These are phyloP conservation scores for Aspergillus sp. DNA, from an alignment of 2,329 filamentous ascomycete genomes.

Conservation along the genomic window DNA sequence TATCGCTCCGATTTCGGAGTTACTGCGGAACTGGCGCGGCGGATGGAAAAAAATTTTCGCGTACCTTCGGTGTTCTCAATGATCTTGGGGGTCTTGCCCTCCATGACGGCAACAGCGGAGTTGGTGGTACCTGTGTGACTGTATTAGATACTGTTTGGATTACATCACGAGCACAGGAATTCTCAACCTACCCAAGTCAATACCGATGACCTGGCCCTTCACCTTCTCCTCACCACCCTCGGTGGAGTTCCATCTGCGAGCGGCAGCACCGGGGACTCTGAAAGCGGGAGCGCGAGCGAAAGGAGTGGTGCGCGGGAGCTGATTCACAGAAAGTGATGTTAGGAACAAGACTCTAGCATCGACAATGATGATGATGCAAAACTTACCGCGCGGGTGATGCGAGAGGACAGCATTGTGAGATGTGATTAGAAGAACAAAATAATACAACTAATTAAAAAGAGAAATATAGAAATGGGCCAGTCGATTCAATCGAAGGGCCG, in stretches of 20 bases:
- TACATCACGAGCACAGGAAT: background rate
- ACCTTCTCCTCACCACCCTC: slow-evolving; percentile 74
- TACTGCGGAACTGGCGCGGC: slow-evolving; percentile 10
- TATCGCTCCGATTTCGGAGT: background rate
- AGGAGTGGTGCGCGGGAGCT: slow-evolving; percentile 78
- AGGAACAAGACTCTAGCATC: background rate
- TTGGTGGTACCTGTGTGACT: slow-evolving; percentile 74
- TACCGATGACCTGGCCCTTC: slow-evolving; percentile 94
- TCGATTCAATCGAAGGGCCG: slow-evolving; percentile 37
- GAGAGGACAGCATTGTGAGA: slow-evolving; percentile 69
- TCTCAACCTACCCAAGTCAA: slow-evolving; percentile 76
- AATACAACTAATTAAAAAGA: slow-evolving; percentile 38
- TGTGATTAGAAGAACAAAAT: slow-evolving; percentile 33
- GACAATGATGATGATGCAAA: slow-evolving; percentile 2
- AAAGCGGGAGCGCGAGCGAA: slow-evolving; percentile 68
- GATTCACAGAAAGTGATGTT: slow-evolving; percentile 13
- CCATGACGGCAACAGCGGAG: slow-evolving; percentile 96
- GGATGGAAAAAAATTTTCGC: slow-evolving; percentile 28
- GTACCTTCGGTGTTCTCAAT: slow-evolving; percentile 96
- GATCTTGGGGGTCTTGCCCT: slow-evolving; percentile 92
- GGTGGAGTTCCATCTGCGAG: slow-evolving; percentile 59
- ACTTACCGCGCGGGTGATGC: slow-evolving; percentile 75
- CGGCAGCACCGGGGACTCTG: slow-evolving; percentile 71
- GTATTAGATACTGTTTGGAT: slow-evolving; percentile 20
- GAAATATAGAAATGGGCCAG: slow-evolving; percentile 31